Evolutionary conservation across 768 basidiomycete genomes (phyloP), one percentile per base, ranked within the genome.

Genomic region (Suillus brevipes): DNA sequence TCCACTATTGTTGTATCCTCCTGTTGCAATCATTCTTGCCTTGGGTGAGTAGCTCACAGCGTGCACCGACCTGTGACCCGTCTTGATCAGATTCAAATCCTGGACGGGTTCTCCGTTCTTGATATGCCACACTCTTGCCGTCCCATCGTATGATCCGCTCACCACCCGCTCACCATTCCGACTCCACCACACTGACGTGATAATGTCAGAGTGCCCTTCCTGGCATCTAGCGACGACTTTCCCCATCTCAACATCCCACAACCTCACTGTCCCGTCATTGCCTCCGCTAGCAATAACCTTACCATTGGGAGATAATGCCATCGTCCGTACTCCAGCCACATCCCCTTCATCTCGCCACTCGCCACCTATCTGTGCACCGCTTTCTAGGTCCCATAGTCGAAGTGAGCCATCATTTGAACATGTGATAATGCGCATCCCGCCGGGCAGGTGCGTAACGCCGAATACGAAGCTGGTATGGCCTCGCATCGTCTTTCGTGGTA

Each of bases 361-460:
- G 4, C 65, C 42, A 18, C 61, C 66, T 10, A 61, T 16, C 9
- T 25, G 50, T 28, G 78, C 77, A 66, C 82, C 81, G 2, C 31
- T 53, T n/a, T 60, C 65, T 9, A 47, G 10, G 60, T 68, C 37
- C 68, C 68, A 69, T 18, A 68, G 6, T 34, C 68, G 61, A 14
- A 69, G 43, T 23, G 68, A 66, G 0, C 42, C 18, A 49, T 68
- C 68, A 1, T 3, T 10, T 3, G 68, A 69, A 43, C 59, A 59
- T 13, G 64, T 65, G 25, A 65, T 56, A 23, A 63, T 49, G 14
- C 23, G 36, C 6, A 7, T 20, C n/a, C 59, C 16, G 9, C 23
- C 13, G 2, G 50, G 10, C 7, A 56, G 56, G 13, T 60, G 16
- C 9, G 20, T 28, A 25, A n/a, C 37, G 16, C 18, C 31, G 2